Evolutionary conservation across 78 protist species (phyloP), one percentile per base, ranked within the genome.

Genomic region (Polysphondylium violaceum): DNA sequence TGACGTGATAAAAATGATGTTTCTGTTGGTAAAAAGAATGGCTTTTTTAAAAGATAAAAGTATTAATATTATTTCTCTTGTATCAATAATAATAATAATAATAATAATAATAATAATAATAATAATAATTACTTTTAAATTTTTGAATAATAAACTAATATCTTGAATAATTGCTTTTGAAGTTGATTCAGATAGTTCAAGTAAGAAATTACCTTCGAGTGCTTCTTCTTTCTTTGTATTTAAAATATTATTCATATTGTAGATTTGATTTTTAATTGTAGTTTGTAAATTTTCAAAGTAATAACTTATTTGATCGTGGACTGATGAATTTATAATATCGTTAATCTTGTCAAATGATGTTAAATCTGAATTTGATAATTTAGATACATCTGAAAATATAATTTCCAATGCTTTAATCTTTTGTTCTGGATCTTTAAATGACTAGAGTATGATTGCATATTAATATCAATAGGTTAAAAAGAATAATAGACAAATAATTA

Each of bases 241-340:
- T 19, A 83, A 33, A 19, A 43, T 69, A 12, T 14, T 11, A 58
- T 83, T 83, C 79, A 83, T 68, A 23, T 23, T 29, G 23, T 25
- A 12, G 27, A 83, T 83, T 41, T 83, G 91, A 2, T 41, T 38
- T 69, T 83, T 51, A 23, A 83, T 83, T 5, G 91, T 83, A 25
- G 38, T 59, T 83, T 67, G 79, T n/a, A 83, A 44, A 58, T 56
- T 69, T 21, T 83, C 91, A 47, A 83, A 83, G 55, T 83, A 83
- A 44, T 68, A 67, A 44, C 50, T 35, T 17, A 83, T 83, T 43
- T 83, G 91, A 7, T 83, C 91, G 23, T 71, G 31, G 3, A 83
- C 91, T 21, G 91, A 69, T 0, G 91, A 67, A 43, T 83, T 69
- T 11, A 83, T 69, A 47, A 83, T 83, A 44, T 83, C 76, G 0